Conservation (phyloP, 495 filamentous ascomycete genomes). For the Penicillium goetzii region DNA sequence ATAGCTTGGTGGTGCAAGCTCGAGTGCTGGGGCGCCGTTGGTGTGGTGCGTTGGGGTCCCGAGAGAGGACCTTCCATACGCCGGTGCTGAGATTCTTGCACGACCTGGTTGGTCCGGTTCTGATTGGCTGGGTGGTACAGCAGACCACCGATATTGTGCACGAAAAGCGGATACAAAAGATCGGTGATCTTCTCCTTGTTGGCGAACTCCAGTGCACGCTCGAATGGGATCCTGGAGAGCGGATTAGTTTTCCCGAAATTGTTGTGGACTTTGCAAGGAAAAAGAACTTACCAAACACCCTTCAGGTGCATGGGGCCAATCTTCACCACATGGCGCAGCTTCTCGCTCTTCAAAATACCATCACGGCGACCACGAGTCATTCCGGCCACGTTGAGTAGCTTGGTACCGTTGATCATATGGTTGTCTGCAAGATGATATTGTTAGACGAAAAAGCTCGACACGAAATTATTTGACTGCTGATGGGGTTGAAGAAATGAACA, state of each 20-base stretch:
- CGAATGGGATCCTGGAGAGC: slow-evolving; percentile 87
- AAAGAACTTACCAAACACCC: slow-evolving; percentile 83
- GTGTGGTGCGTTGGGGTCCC: slow-evolving; percentile 43
- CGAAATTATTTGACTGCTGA: neutral
- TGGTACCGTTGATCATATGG: slow-evolving; percentile 99
- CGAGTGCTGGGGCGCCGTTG: slow-evolving; percentile 66
- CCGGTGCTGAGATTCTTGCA: slow-evolving; percentile 82
- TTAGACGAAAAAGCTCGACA: slow-evolving; percentile 10
- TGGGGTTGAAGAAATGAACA: slow-evolving; percentile 45
- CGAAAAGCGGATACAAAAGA: slow-evolving; percentile 90
- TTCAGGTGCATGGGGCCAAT: slow-evolving; percentile 99
- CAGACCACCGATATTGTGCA: slow-evolving; percentile 93
- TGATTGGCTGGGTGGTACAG: slow-evolving; percentile 94
- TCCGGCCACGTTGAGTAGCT: slow-evolving; percentile 93
- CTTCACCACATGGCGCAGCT: slow-evolving; percentile 94
- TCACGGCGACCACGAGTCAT: slow-evolving; percentile 97
- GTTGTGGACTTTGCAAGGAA: neutral
- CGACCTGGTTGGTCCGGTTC: slow-evolving; percentile 76
- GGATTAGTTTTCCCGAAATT: neutral
- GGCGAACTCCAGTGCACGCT: slow-evolving; percentile 93
- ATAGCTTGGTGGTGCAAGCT: slow-evolving; percentile 83
- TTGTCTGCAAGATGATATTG: slow-evolving; percentile 67
- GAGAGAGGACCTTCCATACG: slow-evolving; percentile 54
- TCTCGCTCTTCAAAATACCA: slow-evolving; percentile 97
- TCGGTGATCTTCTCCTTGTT: slow-evolving; percentile 99